phyloP scores from a whole-genome alignment of 495 filamentous ascomycete genomes.

The Aspergillus taichungensis region DNA sequence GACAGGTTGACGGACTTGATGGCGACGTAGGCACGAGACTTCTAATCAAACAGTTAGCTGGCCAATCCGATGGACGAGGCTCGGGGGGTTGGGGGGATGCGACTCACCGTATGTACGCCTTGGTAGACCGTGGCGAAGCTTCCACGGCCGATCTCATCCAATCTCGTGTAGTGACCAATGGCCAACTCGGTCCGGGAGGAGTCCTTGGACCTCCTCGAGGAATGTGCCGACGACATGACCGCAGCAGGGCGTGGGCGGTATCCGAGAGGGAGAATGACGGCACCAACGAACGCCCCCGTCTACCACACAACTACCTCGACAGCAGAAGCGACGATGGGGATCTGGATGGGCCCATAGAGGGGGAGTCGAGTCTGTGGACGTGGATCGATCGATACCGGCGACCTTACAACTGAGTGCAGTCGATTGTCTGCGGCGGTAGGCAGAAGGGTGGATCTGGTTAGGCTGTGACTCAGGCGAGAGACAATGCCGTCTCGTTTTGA shows the following conservation, averaged over 20 bases:
- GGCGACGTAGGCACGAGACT: constrained; percentile 64
- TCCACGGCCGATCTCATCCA: constrained; percentile 84
- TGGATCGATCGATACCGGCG: not conserved
- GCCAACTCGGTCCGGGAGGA: constrained; percentile 46
- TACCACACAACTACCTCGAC: constrained; percentile 37
- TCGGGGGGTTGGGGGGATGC: not conserved
- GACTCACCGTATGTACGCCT: constrained; percentile 72
- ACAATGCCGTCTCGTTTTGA: too few species aligned
- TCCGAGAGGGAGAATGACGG: constrained; percentile 5
- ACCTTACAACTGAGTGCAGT: too few species aligned
- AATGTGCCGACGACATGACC: constrained; percentile 30
- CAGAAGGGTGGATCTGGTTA: constrained; percentile 1
- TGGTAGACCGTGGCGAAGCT: constrained; percentile 94
- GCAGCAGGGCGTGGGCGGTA: constrained; percentile 10
- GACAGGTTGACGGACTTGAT: constrained; percentile 90
- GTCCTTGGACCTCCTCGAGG: constrained; percentile 37
- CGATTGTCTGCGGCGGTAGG: constrained; percentile 6
- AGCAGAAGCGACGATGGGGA: constrained; percentile 14
- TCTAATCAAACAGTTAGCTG: constrained; percentile 41
- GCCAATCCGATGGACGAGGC: not conserved
- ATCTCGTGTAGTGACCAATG: constrained; percentile 67
- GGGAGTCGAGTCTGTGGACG: constrained; percentile 10
- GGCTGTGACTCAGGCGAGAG: too few species aligned
- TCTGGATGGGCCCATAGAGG: constrained; percentile 30
- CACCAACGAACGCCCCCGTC: constrained; percentile 20